Evolutionary conservation across 768 basidiomycete genomes (phyloP).

Genomic region (Lactarius sanguifluus): DNA sequence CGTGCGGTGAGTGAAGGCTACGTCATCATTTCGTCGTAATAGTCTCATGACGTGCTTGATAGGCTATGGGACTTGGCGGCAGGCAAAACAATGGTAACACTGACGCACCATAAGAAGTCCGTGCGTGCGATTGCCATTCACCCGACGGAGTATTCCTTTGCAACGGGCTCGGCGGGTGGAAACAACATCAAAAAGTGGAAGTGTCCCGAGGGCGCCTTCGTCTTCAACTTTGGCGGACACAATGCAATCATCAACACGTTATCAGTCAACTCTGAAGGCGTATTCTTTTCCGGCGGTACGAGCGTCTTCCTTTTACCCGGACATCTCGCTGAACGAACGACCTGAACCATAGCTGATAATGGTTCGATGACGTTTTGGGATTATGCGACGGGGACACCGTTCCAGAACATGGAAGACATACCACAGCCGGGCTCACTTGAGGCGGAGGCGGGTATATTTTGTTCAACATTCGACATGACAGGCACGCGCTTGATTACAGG

Average conservation of each 20-base stretch:
- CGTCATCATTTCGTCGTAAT: constrained; percentile 1
- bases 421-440: constrained; percentile 98
- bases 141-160: constrained; percentile 96
- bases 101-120: constrained; percentile 99
- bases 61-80: constrained; percentile 98
- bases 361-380: constrained; percentile 93
- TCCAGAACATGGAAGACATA: constrained; percentile 91
- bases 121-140: constrained; percentile 93
- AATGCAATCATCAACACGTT: constrained; percentile 97
- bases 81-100: constrained; percentile 92
- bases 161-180: constrained; percentile 93
- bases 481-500: constrained; percentile 94
- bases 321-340: neutral
- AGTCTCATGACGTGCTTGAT: constrained; percentile 10
- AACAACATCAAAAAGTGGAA: constrained; percentile 99
- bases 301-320: neutral
- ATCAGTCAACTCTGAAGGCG: constrained; percentile 91
- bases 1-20: constrained; percentile 58
- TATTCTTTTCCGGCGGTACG: constrained; percentile 94
- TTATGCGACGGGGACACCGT: constrained; percentile 89
- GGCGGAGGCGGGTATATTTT: constrained; percentile 95
- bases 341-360: constrained; percentile 69
- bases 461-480: constrained; percentile 94
- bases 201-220: constrained; percentile 93
- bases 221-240: constrained; percentile 95